Percentiles rank a stretch among this genome's conserved stretches.
These are phyloP conservation scores for Candida gigantensis DNA, from an alignment of 1,139 yeast species.

Conservation along the genomic window DNA sequence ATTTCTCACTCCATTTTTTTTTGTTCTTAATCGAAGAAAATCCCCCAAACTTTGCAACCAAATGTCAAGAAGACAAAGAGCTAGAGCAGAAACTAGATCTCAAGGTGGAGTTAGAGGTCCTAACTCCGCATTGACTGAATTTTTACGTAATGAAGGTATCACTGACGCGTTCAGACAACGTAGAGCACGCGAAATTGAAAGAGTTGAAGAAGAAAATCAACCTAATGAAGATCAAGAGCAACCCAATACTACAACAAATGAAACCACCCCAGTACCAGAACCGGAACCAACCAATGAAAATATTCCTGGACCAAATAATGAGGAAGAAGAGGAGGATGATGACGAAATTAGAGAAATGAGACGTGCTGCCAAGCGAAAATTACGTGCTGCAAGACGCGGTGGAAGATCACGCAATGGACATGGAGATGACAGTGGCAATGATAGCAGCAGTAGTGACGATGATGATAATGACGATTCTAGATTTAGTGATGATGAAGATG, in stretches of 20 bases:
- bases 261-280: constrained; percentile 3
- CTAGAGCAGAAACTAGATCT: constrained; percentile 11
- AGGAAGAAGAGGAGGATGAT: constrained; percentile 26
- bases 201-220: constrained; percentile 18
- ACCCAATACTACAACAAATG: constrained; percentile 9
- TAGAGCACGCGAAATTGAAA: constrained; percentile 36
- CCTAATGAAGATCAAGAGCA: constrained; percentile 12
- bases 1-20: too few relatives aligned
- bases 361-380: constrained; percentile 43
- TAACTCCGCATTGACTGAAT: constrained; percentile 76
- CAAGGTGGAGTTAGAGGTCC: constrained; percentile 62
- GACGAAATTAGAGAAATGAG: constrained; percentile 35
- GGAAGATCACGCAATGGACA: constrained; percentile 23
- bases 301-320: not conserved
- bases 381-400: constrained; percentile 30
- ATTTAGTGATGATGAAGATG: constrained; percentile 31
- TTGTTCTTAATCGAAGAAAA: not conserved
- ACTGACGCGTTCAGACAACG: constrained; percentile 76
- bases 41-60: constrained; percentile 1
- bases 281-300: not conserved
- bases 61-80: constrained; percentile 27
- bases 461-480: constrained; percentile 34
- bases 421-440: constrained; percentile 32
- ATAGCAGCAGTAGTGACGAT: constrained; percentile 26
- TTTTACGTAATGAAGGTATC: constrained; percentile 79